Evolutionary conservation across 768 basidiomycete genomes (phyloP).

Genomic region (Cystobasidiopsis lactophilus): DNA sequence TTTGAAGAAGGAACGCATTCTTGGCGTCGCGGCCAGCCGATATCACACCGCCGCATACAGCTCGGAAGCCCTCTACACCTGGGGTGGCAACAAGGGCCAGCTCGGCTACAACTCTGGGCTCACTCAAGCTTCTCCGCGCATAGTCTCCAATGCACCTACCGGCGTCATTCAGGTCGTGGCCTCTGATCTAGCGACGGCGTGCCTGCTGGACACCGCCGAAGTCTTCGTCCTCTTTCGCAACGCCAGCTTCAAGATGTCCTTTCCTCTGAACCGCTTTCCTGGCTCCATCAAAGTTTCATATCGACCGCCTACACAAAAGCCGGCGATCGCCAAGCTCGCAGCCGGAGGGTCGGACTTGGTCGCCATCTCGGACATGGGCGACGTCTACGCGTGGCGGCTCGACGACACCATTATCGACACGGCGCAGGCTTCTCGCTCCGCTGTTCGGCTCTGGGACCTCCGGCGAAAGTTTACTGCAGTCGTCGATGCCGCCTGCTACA

Average conservation of each 20-base stretch:
- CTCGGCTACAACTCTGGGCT: constrained; percentile 34
- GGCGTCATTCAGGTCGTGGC: constrained; percentile 50
- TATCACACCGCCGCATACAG: constrained; percentile 65
- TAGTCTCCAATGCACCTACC: constrained; percentile 52
- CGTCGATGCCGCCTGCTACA: constrained; percentile 65
- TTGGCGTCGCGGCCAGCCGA: constrained; percentile 68
- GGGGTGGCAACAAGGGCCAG: constrained; percentile 87
- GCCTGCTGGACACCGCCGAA: constrained; percentile 52
- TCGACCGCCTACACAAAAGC: constrained; percentile 56
- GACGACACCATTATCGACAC: constrained; percentile 18
- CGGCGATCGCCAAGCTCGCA: constrained; percentile 56
- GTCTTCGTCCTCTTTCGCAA: constrained; percentile 68
- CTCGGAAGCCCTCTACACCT: constrained; percentile 30
- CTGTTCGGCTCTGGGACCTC: constrained; percentile 55
- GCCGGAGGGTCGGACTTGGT: constrained; percentile 60
- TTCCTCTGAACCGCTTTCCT: constrained; percentile 55
- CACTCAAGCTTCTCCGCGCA: constrained; percentile 28
- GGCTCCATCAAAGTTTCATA: constrained; percentile 52
- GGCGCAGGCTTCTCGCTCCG: background rate
- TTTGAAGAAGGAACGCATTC: constrained; percentile 53
- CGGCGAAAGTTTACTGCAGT: constrained; percentile 69
- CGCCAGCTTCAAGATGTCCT: constrained; percentile 52
- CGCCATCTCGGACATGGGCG: constrained; percentile 64
- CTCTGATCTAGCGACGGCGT: constrained; percentile 62
- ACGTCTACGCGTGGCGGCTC: constrained; percentile 60